Percentiles rank a stretch among this genome's conserved stretches.
Conservation (phyloP, 305 asterid genomes). For the Solanum aculeatissimum region DNA sequence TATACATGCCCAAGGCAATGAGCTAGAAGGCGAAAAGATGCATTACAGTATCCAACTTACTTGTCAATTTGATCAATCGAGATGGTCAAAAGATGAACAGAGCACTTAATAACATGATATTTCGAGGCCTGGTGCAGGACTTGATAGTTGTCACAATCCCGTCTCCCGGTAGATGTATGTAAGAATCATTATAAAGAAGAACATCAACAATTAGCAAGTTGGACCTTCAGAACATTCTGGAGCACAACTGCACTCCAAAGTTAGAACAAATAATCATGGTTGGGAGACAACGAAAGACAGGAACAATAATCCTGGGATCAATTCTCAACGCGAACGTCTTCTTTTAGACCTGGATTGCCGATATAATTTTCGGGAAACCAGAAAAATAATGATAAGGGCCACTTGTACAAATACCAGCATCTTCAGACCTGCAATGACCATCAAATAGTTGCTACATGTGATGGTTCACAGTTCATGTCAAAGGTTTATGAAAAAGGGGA, state of each 20-base stretch:
- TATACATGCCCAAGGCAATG: neutral
- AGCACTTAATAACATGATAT: neutral
- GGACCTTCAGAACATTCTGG: neutral
- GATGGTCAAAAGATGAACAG: neutral
- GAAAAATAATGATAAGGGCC: constrained; percentile 24
- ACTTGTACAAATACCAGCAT: constrained; percentile 47
- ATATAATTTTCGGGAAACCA: constrained; percentile 25
- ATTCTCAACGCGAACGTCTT: constrained; percentile 27
- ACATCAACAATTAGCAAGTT: neutral
- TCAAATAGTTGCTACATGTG: neutral
- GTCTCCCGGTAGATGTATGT: neutral
- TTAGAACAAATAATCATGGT: neutral
- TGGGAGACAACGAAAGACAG: neutral
- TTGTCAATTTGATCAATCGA: neutral
- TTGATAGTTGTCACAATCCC: neutral
- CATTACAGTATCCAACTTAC: neutral
- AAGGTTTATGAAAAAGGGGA: neutral
- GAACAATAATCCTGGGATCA: constrained; percentile 1
- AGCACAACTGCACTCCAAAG: neutral
- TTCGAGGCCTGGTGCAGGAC: neutral
- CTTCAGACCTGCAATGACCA: constrained; percentile 53
- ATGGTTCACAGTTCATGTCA: neutral
- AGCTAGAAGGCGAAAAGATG: neutral
- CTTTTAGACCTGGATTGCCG: constrained; percentile 38
- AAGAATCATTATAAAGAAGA: neutral